Conservation (phyloP, 805 yeast genomes). For the Barnettozyma sp. region DNA sequence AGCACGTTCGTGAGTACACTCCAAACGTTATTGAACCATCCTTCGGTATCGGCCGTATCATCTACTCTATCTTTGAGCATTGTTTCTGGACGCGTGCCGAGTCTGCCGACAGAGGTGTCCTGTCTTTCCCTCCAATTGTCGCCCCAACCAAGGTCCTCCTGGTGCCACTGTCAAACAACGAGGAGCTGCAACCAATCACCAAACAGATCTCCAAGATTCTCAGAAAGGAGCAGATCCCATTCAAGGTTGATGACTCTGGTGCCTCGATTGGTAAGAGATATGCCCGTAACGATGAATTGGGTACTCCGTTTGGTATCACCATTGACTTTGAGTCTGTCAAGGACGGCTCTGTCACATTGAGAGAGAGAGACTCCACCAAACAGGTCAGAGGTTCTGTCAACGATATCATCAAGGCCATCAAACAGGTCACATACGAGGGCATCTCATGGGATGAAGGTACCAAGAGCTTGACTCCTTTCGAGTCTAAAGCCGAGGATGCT, state of each 20-base stretch:
- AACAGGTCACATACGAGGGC: slow-evolving; percentile 67
- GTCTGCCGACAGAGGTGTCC: slow-evolving; percentile 78
- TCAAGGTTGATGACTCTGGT: slow-evolving; percentile 94
- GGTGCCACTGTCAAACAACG: slow-evolving; percentile 87
- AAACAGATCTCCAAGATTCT: slow-evolving; percentile 61
- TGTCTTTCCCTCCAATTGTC: slow-evolving; percentile 89
- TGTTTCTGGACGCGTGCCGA: slow-evolving; percentile 92
- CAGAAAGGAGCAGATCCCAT: slow-evolving; percentile 79
- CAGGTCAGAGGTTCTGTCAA: slow-evolving; percentile 90
- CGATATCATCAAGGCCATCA: slow-evolving; percentile 67
- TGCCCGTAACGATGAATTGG: slow-evolving; percentile 96
- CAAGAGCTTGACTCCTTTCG: slow-evolving; percentile 61
- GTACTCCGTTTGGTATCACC: slow-evolving; percentile 98
- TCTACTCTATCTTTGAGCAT: slow-evolving; percentile 91
- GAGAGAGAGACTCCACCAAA: slow-evolving; percentile 95
- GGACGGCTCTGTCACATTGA: slow-evolving; percentile 84
- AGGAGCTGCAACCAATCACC: slow-evolving; percentile 70
- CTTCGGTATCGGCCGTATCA: slow-evolving; percentile 96
- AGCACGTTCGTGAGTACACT: slow-evolving; percentile 89
- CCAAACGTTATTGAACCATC: slow-evolving; percentile 99
- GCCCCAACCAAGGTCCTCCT: slow-evolving; percentile 97
- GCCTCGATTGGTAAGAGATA: slow-evolving; percentile 98
- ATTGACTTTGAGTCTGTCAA: slow-evolving; percentile 89
- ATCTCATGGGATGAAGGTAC: slow-evolving; percentile 85
- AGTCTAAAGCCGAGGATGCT: slow-evolving; percentile 47